Percentiles rank a stretch among this genome's conserved stretches.
These are phyloP conservation scores for Oenanthe sinensis DNA, from an alignment of 129 eudicot genomes.

Conservation along the genomic window DNA sequence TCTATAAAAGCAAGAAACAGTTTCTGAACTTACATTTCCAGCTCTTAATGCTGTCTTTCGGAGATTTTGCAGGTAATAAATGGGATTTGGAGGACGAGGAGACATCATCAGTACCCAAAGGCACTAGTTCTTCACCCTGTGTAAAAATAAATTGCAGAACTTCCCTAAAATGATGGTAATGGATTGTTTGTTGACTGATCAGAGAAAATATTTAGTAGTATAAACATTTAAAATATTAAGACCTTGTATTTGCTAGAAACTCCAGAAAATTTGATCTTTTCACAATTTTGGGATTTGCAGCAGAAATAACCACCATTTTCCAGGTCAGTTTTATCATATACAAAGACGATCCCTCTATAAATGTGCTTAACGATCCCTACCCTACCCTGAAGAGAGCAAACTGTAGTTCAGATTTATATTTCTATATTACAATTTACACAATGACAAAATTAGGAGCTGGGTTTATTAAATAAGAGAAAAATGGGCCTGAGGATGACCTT, in stretches of 20 bases:
- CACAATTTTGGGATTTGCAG: slow-evolving; percentile 60
- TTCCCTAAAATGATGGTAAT: background rate
- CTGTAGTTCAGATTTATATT: background rate
- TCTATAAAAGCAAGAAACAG: background rate
- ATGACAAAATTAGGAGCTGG: background rate
- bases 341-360: slow-evolving; percentile 60
- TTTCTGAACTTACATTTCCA: background rate
- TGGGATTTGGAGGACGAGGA: background rate
- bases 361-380: slow-evolving; percentile 70
- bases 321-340: slow-evolving; percentile 54
- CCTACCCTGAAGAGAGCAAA: slow-evolving; percentile 52
- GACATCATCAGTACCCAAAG: background rate
- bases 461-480: background rate
- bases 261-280: slow-evolving; percentile 45
- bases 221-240: background rate
- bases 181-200: background rate
- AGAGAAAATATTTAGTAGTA: background rate
- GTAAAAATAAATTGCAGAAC: background rate
- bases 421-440: background rate
- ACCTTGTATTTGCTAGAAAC: slow-evolving; percentile 15
- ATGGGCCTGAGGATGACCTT: no score
- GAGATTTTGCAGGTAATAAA: background rate
- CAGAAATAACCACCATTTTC: slow-evolving; percentile 73
- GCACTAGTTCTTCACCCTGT: background rate
- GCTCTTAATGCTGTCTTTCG: background rate